Evolutionary conservation across 768 basidiomycete genomes (phyloP).

Genomic region (Mycena chlorophos): DNA sequence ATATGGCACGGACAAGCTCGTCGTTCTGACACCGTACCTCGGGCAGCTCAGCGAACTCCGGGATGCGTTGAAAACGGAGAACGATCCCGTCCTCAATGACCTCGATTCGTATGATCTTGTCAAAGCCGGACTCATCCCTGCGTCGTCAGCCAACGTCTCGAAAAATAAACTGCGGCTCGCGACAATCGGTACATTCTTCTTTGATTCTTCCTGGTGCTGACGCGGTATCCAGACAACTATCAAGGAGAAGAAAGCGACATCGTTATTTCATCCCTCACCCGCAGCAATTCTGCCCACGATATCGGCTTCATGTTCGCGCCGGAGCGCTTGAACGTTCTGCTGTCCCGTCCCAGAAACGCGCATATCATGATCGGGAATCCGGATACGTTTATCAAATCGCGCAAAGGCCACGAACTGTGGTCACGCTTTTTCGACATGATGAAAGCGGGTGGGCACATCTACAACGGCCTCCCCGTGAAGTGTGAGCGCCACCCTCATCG

Average conservation of each 20-base stretch:
- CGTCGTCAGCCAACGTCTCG: conserved; percentile 36
- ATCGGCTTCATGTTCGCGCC: conserved; percentile 75
- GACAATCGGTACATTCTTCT: conserved; percentile 56
- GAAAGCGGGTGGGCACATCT: conserved; percentile 44
- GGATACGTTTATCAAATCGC: conserved; percentile 54
- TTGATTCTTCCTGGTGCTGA: too few species aligned
- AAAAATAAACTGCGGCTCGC: conserved; percentile 57
- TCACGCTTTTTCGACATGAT: conserved; percentile 47
- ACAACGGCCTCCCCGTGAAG: conserved; percentile 57
- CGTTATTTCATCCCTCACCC: conserved; percentile 58
- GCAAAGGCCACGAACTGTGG: conserved; percentile 57
- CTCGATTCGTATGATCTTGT: conserved; percentile 60
- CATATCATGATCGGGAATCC: conserved; percentile 68
- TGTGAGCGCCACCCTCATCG: conserved; percentile 57
- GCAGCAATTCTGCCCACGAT: conserved; percentile 54
- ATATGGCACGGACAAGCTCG: conserved; percentile 59
- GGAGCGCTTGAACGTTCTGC: conserved; percentile 68
- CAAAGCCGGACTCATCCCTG: conserved; percentile 52
- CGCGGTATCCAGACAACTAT: conserved; percentile 70
- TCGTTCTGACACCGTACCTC: conserved; percentile 68
- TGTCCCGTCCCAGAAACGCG: conserved; percentile 67
- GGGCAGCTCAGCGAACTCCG: conserved; percentile 60
- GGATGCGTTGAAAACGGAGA: conserved; percentile 43
- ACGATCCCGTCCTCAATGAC: conserved; percentile 64
- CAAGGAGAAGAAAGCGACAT: conserved; percentile 77